Conservation (phyloP, 768 basidiomycete species). For the Lactarius tabidus region DNA sequence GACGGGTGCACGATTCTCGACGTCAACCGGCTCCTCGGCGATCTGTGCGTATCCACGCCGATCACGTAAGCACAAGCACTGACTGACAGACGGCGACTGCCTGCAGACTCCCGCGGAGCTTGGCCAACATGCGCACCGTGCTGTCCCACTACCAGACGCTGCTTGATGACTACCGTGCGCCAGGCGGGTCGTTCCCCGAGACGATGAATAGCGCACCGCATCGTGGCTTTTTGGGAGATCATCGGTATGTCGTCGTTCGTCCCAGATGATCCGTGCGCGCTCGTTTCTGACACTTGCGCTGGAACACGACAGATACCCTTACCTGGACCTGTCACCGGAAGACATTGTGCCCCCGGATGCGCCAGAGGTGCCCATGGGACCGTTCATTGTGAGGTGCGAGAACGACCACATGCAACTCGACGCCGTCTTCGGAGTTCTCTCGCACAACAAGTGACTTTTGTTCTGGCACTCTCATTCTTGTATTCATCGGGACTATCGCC, state of each 20-base stretch:
- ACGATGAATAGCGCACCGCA: conserved; percentile 11
- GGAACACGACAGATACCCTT: conserved; percentile 17
- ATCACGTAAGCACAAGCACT: background rate
- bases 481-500: conserved; percentile 5
- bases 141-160: conserved; percentile 25
- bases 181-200: conserved; percentile 13
- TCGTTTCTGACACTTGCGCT: background rate
- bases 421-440: conserved; percentile 52
- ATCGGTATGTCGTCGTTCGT: conserved; percentile 15
- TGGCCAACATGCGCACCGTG: conserved; percentile 22
- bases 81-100: background rate
- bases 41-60: conserved; percentile 19
- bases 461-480: background rate
- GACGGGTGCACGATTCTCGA: conserved; percentile 27
- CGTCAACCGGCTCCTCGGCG: conserved; percentile 25
- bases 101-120: conserved; percentile 21
- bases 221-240: conserved; percentile 25
- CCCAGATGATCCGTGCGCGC: background rate
- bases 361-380: conserved; percentile 18
- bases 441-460: conserved; percentile 15
- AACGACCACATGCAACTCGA: conserved; percentile 38
- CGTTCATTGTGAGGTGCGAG: conserved; percentile 22
- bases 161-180: conserved; percentile 19
- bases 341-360: conserved; percentile 17
- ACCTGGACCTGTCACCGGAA: conserved; percentile 20